These are phyloP conservation scores for Pezicula carpinea DNA, from an alignment of 2,329 filamentous ascomycete genomes.

Conservation along the genomic window DNA sequence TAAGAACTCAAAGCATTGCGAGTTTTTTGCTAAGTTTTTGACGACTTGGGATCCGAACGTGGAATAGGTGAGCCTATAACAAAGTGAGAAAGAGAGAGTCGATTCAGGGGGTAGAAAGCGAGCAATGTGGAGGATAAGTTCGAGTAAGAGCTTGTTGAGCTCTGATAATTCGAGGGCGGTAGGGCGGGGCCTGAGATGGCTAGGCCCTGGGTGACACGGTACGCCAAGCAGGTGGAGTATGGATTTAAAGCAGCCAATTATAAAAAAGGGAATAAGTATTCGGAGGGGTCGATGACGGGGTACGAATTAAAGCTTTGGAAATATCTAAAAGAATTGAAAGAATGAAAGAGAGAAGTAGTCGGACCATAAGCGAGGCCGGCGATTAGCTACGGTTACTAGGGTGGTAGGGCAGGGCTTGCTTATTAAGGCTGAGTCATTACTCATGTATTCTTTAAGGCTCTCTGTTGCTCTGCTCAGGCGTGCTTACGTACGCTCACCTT, in stretches of 20 bases:
- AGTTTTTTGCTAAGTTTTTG: not conserved
- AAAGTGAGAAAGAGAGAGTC: conserved; percentile 4
- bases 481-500: too few relatives aligned
- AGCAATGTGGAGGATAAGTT: conserved; percentile 10
- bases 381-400: too few relatives aligned
- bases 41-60: conserved; percentile 3
- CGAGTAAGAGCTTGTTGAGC: conserved; percentile 7
- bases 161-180: conserved; percentile 5
- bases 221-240: not conserved
- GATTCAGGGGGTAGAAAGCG: conserved; percentile 4
- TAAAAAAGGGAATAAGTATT: not conserved
- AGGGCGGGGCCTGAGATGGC: not conserved
- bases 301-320: too few relatives aligned
- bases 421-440: too few relatives aligned
- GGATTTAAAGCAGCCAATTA: not conserved
- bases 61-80: conserved; percentile 4
- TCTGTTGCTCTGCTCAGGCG: too few relatives aligned
- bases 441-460: too few relatives aligned
- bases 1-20: conserved; percentile 3
- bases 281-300: not conserved
- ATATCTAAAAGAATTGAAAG: too few relatives aligned
- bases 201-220: not conserved
- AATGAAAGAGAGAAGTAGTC: too few relatives aligned
- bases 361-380: too few relatives aligned
- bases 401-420: too few relatives aligned